Base-by-base conservation (phyloP, 345 rosid genomes). In the Microcos paniculata region DNA sequence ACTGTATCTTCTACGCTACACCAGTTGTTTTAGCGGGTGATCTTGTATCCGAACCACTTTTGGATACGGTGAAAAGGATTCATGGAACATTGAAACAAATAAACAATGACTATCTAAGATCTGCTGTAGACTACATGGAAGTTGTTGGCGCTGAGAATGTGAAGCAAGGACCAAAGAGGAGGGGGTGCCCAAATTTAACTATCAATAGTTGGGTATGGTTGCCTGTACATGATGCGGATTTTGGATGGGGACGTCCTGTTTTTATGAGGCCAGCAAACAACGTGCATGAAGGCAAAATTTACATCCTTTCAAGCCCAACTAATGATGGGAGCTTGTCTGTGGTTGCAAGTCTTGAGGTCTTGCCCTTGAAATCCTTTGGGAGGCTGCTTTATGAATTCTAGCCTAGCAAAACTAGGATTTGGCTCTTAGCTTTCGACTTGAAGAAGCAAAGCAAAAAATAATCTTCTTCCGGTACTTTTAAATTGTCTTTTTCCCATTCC, bases 151-250 rank as follows among this genome's bases (percentile, higher is more conserved):
- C 77, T n/a, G 66, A 62, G 2, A 62, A 40, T 77, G 59, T 85
- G 74, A n/a, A 42, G 76, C 14, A 73, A 75, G 77, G 79, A 75
- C 21, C 77, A 65, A 76, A 82, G 10, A 91, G 87, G 9, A 87
- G 85, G 35, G 57, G 52, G 78, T 86, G 87, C 63, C 90, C 93
- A 1, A 93, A 90, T 75, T 86, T 87, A 6, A 85, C 87, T 62
- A 85, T 88, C 69, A 81, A 79, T 0, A 90, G 87, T 67, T 86
- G 87, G 88, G 78, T 48, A n/a, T 61, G 85, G 77, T 66, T 86
- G 61, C 93, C 91, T 0, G 75, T 86, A 26, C 82, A 86, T 26
- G 91, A 84, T 16, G 88, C 89, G 0, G 89, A 88, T 78, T 88
- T 90, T 33, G 89, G 91, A 9, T 84, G 88, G 88, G 93, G 90